A percentile compares a stretch with the other conserved stretches of the same genome.
phyloP scores from a whole-genome alignment of 2,329 filamentous ascomycete genomes.

The Claviceps spartinae region DNA sequence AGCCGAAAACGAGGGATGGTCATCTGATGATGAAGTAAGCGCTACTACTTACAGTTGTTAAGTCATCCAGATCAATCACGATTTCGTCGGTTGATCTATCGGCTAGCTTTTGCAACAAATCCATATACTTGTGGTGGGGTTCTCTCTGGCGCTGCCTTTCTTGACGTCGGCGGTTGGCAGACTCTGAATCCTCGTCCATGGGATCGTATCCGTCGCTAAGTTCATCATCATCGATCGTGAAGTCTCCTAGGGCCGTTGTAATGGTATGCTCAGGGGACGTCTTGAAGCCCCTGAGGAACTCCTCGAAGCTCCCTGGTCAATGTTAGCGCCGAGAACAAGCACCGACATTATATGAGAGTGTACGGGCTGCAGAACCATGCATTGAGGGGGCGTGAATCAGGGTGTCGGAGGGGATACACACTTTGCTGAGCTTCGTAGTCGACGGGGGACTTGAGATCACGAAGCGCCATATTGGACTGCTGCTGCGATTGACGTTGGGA shows the following conservation, averaged over 20 bases:
- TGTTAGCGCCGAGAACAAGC: background rate
- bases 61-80: conserved; percentile 77
- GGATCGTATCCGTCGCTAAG: conserved; percentile 86
- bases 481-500: background rate
- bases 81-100: conserved; percentile 68
- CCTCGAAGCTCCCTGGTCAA: conserved; percentile 60
- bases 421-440: conserved; percentile 81
- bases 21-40: too few species aligned
- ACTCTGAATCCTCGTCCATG: conserved; percentile 67
- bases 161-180: conserved; percentile 34
- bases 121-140: conserved; percentile 76
- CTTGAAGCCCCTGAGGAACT: conserved; percentile 84
- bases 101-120: conserved; percentile 73
- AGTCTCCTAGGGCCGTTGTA: conserved; percentile 66
- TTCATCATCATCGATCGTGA: conserved; percentile 78
- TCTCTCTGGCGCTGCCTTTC: conserved; percentile 34
- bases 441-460: conserved; percentile 64
- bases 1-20: background rate
- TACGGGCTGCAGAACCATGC: background rate
- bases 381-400: background rate
- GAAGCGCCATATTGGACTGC: conserved; percentile 59
- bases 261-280: conserved; percentile 56
- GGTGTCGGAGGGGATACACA: conserved; percentile 27
- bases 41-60: conserved; percentile 47
- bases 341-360: background rate